Evolutionary conservation across 495 filamentous ascomycete genomes (phyloP), one percentile per base, ranked within the genome.

Genomic region (Xylaria acuta): DNA sequence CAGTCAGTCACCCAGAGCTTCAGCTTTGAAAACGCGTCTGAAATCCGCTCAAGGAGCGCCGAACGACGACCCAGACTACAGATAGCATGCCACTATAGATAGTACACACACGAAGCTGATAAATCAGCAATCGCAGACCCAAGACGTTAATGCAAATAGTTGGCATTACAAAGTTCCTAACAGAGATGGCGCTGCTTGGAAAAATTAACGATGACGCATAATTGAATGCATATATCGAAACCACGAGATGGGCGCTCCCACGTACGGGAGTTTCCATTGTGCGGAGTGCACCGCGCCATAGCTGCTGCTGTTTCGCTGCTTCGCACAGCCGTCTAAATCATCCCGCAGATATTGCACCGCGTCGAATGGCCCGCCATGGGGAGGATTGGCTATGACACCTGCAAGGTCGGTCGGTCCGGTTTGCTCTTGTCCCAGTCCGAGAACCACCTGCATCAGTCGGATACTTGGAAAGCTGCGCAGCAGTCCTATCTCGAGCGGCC

Each of bases 221-320:
- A 59, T 59, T 6, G 54, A 59, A 34, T 36, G 16, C 5, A 59
- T 34, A 36, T 36, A 58, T 58, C 51, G 51, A 54, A 54, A 51
- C n/a, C 47, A 22, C 9, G 12, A 54, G 27, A 58, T n/a, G 27
- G 11, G 30, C 27, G 12, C 20, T 34, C 51, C 25, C 3, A 12
- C 22, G 14, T 8, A 58, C 54, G 27, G 32, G 0, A 32, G 54
- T 58, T 18, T 34, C 27, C 30, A 58, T 32, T 34, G 30, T n/a
- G 20, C 20, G n/a, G n/a, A 3, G 8, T 53, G 3, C 9, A 27
- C 49, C 47, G 5, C 49, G 14, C 49, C 22, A 12, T 25, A 54
- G 12, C 22, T 7, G 12, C 30, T 3, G 25, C 22, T 4, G n/a
- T 51, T n/a, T 51, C 25, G 45, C 45, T 49, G n/a, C 45, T n/a